phyloP scores from a whole-genome alignment of 2,329 filamentous ascomycete genomes.

The Pezicula carpinea region DNA sequence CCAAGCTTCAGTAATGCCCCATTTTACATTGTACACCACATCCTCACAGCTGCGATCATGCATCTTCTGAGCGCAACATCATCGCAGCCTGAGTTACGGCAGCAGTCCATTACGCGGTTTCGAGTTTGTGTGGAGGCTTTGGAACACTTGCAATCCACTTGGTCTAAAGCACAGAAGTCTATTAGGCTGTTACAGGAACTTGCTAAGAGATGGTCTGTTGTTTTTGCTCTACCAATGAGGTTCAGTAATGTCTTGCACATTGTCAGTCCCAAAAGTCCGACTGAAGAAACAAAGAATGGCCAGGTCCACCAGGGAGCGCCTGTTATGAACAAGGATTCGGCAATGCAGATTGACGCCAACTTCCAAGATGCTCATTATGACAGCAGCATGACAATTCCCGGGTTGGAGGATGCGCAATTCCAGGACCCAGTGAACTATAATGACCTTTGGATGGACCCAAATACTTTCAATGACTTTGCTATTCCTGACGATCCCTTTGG shows the following conservation, averaged over 20 bases:
- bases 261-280: no score
- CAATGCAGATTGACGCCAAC: no score
- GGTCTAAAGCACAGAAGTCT: not conserved
- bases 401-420: no score
- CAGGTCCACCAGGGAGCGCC: no score
- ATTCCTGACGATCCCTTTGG: no score
- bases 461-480: no score
- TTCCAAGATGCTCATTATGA: no score
- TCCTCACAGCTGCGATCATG: conserved; percentile 7
- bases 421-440: no score
- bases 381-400: no score
- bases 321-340: no score
- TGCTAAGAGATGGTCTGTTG: conserved; percentile 1
- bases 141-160: not conserved
- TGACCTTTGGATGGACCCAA: no score
- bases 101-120: not conserved
- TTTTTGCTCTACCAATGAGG: conserved; percentile 2
- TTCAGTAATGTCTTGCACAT: not conserved
- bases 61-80: conserved; percentile 6
- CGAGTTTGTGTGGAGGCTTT: conserved; percentile 2
- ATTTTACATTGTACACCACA: conserved; percentile 5
- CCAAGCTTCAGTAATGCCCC: not conserved
- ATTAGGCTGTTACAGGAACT: conserved; percentile 1
- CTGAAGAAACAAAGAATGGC: no score
- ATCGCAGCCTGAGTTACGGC: not conserved